These are phyloP conservation scores for Cryptococcus neoformans DNA, from an alignment of 1,284 basidiomycete genomes.

Conservation along the genomic window DNA sequence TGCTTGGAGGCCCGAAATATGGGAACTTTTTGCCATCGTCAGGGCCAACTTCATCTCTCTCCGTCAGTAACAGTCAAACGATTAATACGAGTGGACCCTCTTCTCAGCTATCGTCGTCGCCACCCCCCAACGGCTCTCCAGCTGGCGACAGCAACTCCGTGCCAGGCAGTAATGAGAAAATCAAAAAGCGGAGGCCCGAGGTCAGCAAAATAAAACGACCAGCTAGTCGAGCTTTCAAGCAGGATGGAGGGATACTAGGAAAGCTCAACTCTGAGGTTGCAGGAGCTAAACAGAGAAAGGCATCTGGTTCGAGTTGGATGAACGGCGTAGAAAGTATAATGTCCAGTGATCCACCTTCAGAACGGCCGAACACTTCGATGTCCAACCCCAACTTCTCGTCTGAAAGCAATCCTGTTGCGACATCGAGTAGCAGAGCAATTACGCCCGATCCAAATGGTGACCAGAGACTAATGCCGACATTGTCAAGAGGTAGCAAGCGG, in stretches of 20 bases:
- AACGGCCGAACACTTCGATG: neutral
- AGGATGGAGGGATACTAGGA: constrained; percentile 30
- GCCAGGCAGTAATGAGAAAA: neutral
- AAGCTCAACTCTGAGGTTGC: constrained; percentile 19
- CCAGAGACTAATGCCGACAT: neutral
- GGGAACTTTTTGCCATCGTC: constrained; percentile 1
- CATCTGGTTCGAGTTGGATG: neutral
- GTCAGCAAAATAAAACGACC: neutral
- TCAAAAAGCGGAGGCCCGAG: neutral
- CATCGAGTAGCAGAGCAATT: constrained; percentile 1
- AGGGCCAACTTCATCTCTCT: no score
- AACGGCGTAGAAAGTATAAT: neutral
- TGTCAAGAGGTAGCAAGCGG: neutral
- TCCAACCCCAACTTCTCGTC: neutral
- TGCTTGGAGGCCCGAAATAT: constrained; percentile 1
- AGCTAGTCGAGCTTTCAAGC: constrained; percentile 6
- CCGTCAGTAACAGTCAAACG: no score
- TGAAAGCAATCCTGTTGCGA: neutral
- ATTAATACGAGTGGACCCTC: no score
- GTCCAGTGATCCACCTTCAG: constrained; percentile 3
- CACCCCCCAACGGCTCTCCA: no score
- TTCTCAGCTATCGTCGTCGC: no score
- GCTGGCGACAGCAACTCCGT: neutral
- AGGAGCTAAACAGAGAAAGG: neutral
- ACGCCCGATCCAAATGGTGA: neutral